Base-by-base conservation (phyloP, 257 asterid genomes). In the Leonotis leonurus region DNA sequence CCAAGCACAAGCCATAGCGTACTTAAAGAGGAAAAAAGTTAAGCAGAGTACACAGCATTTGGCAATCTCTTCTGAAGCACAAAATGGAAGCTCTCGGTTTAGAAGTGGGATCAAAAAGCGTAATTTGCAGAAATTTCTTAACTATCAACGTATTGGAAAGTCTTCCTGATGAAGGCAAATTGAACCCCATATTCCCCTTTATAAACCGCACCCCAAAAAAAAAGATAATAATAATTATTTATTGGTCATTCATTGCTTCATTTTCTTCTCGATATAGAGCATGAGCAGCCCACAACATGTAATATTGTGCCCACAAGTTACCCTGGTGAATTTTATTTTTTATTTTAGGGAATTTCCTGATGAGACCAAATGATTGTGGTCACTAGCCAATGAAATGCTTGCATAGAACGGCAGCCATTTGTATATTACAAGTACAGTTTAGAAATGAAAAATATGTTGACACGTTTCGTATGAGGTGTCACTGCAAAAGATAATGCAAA, bases 1-100 rank as follows among this genome's bases (percentile, higher is more conserved):
- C 75, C 95, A 81, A 77, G 88, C 81, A 25, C 89, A 78, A 68
- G 80, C 94, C 56, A 72, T 76, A 63, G 76, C 76, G n/a, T 83
- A 91, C 77, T 58, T 77, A 73, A 86, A 78, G 75, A 77, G 53
- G 58, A 86, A 73, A 74, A 50, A 67, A 36, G 77, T 53, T 21
- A 71, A 25, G 69, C 70, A 62, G 74, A 64, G 66, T 61, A 51
- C 69, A 44, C 70, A 39, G 40, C 72, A 58, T 18, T 43, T 75
- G 61, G 44, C 56, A 60, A 27, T 55, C 68, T 40, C 55, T 45
- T 62, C 41, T 25, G 79, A 67, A 70, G 66, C 61, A 22, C 78
- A 72, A 60, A 64, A 68, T 36, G 94, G 93, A 74, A 83, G 94
- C 74, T 70, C 77, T 67, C 75, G 65, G 74, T 85, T 80, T 59